phyloP scores from a whole-genome alignment of 192 early-diverging fungal genomes.

The Helicostylum pulchrum region DNA sequence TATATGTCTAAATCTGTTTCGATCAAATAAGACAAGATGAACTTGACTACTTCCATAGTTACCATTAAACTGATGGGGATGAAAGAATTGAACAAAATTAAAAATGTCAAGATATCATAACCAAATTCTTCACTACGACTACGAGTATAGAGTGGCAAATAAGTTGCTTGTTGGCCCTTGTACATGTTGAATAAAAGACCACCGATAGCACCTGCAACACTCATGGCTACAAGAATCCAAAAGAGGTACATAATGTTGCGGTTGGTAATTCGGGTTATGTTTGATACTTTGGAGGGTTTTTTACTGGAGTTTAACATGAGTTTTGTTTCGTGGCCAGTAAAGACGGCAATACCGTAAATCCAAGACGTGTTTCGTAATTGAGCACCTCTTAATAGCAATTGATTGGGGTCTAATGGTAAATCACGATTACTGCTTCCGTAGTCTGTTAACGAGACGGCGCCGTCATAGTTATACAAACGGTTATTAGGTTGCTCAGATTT shows the following conservation, averaged over 20 bases:
- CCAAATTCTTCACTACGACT: constrained; percentile 59
- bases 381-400: constrained; percentile 92
- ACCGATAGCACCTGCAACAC: constrained; percentile 84
- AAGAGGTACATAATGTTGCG: constrained; percentile 92
- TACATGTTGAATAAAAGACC: constrained; percentile 57
- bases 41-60: constrained; percentile 98
- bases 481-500: constrained; percentile 96
- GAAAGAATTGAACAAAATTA: constrained; percentile 98
- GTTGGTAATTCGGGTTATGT: constrained; percentile 88
- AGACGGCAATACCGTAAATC: constrained; percentile 88
- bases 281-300: constrained; percentile 90
- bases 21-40: constrained; percentile 83
- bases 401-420: constrained; percentile 82
- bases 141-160: constrained; percentile 34
- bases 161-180: constrained; percentile 42
- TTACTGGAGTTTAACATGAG: constrained; percentile 91
- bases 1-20: constrained; percentile 95
- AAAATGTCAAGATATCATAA: constrained; percentile 90
- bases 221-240: constrained; percentile 75
- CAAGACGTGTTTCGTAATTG: constrained; percentile 92
- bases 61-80: constrained; percentile 98
- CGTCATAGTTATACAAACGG: constrained; percentile 92
- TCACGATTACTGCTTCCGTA: constrained; percentile 57
- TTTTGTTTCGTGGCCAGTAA: constrained; percentile 97
- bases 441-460: constrained; percentile 57